A percentile compares a stretch with the other conserved stretches of the same genome.
These are phyloP conservation scores for Bipolaris cookei DNA, from an alignment of 2,329 filamentous ascomycete species.

Conservation along the genomic window DNA sequence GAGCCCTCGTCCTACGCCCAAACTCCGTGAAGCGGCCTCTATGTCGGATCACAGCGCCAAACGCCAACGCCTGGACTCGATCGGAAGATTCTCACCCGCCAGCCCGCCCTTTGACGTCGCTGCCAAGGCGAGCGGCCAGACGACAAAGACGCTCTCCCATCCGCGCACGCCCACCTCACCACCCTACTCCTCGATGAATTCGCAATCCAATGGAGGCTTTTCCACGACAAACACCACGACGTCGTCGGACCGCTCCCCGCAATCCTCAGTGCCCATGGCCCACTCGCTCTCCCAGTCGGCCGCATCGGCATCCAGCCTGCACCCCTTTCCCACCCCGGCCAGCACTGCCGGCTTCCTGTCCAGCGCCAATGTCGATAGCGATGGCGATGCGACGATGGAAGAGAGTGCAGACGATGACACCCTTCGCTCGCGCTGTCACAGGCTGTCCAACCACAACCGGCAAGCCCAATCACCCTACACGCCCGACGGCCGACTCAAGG, in stretches of 20 bases:
- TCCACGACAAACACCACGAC: slow-evolving; percentile 36
- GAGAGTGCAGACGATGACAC: slow-evolving; percentile 42
- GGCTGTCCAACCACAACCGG: slow-evolving; percentile 57
- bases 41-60: slow-evolving; percentile 49
- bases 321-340: slow-evolving; percentile 48
- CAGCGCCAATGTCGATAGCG: slow-evolving; percentile 47
- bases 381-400: slow-evolving; percentile 53
- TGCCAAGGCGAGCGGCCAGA: slow-evolving; percentile 45
- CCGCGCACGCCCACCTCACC: slow-evolving; percentile 58
- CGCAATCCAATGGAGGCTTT: slow-evolving; percentile 49
- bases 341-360: slow-evolving; percentile 46
- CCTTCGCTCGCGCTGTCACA: slow-evolving; percentile 44
- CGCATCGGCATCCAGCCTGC: slow-evolving; percentile 37
- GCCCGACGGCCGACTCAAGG: slow-evolving; percentile 34
- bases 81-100: slow-evolving; percentile 54
- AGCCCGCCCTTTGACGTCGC: slow-evolving; percentile 52
- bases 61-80: slow-evolving; percentile 49
- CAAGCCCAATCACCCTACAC: slow-evolving; percentile 41
- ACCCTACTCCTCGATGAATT: slow-evolving; percentile 56
- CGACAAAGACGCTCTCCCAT: slow-evolving; percentile 52
- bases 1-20: slow-evolving; percentile 12
- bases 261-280: slow-evolving; percentile 51
- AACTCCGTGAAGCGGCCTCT: slow-evolving; percentile 20
- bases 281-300: slow-evolving; percentile 44
- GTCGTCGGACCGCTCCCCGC: slow-evolving; percentile 49